Conservation (phyloP, 2,329 filamentous ascomycete species). For the Epichloe bromicola region DNA sequence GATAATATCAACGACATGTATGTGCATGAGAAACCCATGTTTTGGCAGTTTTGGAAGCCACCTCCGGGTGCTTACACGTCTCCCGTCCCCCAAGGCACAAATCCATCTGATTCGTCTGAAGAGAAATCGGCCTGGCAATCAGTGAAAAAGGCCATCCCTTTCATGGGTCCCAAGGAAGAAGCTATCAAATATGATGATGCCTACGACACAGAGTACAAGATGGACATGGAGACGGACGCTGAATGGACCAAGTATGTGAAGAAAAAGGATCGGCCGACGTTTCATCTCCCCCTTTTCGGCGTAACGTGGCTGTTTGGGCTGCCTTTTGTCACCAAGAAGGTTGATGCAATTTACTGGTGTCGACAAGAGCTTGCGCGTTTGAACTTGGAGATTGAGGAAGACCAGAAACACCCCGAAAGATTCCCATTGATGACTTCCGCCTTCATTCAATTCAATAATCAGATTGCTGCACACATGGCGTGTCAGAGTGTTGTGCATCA, state of each 20-base stretch:
- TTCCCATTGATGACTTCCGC: conserved; percentile 92
- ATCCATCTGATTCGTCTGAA: conserved; percentile 23
- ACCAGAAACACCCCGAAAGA: conserved; percentile 72
- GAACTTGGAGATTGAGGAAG: conserved; percentile 83
- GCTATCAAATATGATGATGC: conserved; percentile 47
- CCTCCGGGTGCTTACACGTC: conserved; percentile 48
- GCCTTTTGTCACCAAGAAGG: conserved; percentile 75
- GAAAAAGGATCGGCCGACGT: conserved; percentile 71
- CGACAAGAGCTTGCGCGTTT: conserved; percentile 74
- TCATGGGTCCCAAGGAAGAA: conserved; percentile 30
- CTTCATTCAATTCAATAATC: conserved; percentile 97
- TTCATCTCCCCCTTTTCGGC: conserved; percentile 56
- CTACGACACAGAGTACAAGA: conserved; percentile 44
- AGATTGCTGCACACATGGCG: conserved; percentile 95
- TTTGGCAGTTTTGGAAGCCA: conserved; percentile 54
- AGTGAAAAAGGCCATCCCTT: conserved; percentile 36
- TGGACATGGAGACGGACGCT: conserved; percentile 49
- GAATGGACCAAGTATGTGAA: conserved; percentile 75
- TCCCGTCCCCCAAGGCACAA: conserved; percentile 42
- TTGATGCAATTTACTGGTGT: conserved; percentile 89
- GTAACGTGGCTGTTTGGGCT: conserved; percentile 63
- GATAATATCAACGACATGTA: conserved; percentile 37
- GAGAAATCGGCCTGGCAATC: conserved; percentile 38
- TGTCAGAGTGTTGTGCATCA: conserved; percentile 88
- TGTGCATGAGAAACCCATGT: conserved; percentile 30